Evolutionary conservation across 306 rosid genomes (phyloP), one percentile per base, ranked within the genome.

Genomic region (Hylodesmum podocarpum): DNA sequence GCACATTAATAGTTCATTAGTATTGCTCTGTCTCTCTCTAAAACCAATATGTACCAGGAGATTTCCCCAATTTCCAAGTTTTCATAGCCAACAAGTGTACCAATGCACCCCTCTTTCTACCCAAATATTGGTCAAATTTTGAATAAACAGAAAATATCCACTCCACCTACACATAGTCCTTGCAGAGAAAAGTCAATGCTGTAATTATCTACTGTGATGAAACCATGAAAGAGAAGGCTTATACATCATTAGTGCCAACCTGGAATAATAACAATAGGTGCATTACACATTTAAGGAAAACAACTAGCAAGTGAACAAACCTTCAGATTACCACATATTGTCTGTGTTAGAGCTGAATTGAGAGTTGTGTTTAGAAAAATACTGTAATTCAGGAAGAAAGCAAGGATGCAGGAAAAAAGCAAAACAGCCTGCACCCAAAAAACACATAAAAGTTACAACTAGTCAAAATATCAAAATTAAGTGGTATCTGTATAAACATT

Each of bases 301-400:
- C 61, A 37, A 36, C 64, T 55, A 43, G 75, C 67, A 40, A 46
- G 63, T 18, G 73, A 14, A 81, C 88, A 80, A 79, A 90, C 97
- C 96, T 90, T 92, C 79, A 92, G 74, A 75, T 88, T 90, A 55
- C 97, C 96, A 43, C 97, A 90, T 65, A 92, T 90, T 55, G 97
- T 90, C 81, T 92, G 96, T 0, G 91, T 86, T 13, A 92, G 79
- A 5, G 97, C 93, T 54, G 97, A 92, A 86, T 92, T 92, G n/a
- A 92, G 86, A 58, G 96, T 92, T 33, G 97, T 92, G 79, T 92
- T 92, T 29, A 92, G 89, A 65, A 92, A 92, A 82, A 92, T 86
- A 80, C 93, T 78, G 83, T 88, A 92, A 73, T 92, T 92, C 88
- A 92, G 83, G 88, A 92, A 87, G 89, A 90, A 92, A 41, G 97